Evolutionary conservation across 2,329 filamentous ascomycete species (phyloP).

Genomic region (Pseudohalonectria lignicola): DNA sequence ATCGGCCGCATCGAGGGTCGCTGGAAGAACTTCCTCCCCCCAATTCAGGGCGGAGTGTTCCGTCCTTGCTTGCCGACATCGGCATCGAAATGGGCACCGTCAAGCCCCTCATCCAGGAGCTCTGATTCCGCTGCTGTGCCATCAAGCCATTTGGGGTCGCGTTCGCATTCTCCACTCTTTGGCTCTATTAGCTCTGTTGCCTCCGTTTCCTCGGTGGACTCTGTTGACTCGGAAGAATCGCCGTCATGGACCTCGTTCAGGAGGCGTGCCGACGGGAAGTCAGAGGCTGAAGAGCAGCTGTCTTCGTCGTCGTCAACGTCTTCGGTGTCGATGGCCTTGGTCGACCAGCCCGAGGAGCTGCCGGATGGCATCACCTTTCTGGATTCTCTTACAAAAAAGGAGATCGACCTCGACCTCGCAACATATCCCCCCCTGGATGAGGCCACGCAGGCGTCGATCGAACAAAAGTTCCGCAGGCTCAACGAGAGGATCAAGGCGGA

Average conservation of each 20-base stretch:
- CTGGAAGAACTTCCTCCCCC: slow-evolving; percentile 84
- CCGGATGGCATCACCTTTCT: slow-evolving; percentile 52
- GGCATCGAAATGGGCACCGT: not conserved
- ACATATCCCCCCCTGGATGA: slow-evolving; percentile 73
- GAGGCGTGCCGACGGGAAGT: not conserved
- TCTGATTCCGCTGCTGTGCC: slow-evolving; percentile 32
- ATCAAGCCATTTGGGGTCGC: slow-evolving; percentile 13
- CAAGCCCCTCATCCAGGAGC: not conserved
- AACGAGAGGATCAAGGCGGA: slow-evolving; percentile 60
- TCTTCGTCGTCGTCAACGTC: slow-evolving; percentile 39
- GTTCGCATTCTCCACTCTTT: slow-evolving; percentile 37
- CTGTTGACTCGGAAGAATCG: too few relatives aligned
- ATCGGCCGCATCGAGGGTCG: slow-evolving; percentile 71
- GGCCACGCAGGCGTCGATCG: slow-evolving; percentile 63
- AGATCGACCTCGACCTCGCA: slow-evolving; percentile 63
- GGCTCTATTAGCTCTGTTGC: too few relatives aligned
- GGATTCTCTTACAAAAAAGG: slow-evolving; percentile 61
- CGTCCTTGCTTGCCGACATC: slow-evolving; percentile 49
- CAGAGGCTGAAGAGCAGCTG: not conserved
- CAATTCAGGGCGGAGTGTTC: slow-evolving; percentile 82
- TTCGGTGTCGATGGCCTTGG: slow-evolving; percentile 42
- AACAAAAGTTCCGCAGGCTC: slow-evolving; percentile 71
- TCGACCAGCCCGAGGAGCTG: slow-evolving; percentile 26
- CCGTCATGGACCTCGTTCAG: not conserved
- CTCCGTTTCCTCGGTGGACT: too few relatives aligned